These are phyloP conservation scores for Butyriboletus loyo DNA, from an alignment of 768 basidiomycete genomes.

Conservation along the genomic window DNA sequence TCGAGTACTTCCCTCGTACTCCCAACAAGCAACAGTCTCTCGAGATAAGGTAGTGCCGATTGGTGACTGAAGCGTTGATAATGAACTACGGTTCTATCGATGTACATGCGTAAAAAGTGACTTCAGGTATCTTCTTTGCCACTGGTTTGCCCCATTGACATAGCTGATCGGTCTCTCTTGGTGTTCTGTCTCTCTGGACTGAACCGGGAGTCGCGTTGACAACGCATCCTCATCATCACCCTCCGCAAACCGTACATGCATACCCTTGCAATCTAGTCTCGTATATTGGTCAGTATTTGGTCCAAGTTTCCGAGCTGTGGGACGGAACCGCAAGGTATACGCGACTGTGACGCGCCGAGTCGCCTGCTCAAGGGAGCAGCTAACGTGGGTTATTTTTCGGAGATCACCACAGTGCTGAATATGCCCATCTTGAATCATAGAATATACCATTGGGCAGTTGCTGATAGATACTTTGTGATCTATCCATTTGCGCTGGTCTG, in stretches of 20 bases:
- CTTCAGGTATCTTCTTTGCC: background rate
- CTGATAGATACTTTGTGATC: background rate
- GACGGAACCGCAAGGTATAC: background rate
- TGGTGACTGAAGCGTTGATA: background rate
- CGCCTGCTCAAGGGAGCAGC: background rate
- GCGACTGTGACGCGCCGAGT: background rate
- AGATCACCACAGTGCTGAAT: background rate
- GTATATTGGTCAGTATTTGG: background rate
- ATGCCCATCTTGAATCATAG: background rate
- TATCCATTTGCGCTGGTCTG: no score
- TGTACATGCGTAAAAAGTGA: background rate
- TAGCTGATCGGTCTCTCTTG: no score
- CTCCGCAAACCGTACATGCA: no score
- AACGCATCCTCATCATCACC: background rate
- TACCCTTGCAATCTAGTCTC: no score
- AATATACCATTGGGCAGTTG: background rate
- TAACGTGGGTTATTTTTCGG: background rate
- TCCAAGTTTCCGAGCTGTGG: background rate
- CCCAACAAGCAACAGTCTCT: background rate
- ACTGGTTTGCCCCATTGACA: background rate
- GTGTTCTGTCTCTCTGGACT: no score
- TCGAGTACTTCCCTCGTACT: background rate
- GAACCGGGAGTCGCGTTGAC: background rate
- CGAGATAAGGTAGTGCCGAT: background rate
- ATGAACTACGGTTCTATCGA: background rate